Conservation (phyloP, 257 asterid genomes). For the Ballota nigra region DNA sequence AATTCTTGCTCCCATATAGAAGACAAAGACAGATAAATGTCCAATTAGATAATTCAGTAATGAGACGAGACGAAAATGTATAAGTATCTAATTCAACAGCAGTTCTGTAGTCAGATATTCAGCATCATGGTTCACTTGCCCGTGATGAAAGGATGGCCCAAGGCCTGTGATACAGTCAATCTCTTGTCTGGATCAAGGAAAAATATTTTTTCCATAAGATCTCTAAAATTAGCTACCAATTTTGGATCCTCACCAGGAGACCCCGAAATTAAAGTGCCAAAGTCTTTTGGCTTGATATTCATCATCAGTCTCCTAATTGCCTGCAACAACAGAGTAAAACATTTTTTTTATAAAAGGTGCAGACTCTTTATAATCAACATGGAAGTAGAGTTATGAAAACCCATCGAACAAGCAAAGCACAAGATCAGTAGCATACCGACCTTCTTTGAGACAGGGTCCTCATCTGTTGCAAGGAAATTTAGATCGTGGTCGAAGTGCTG, state of each 20-base stretch:
- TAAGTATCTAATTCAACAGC: slow-evolving; percentile 69
- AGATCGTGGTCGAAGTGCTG: slow-evolving; percentile 90
- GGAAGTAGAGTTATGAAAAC: background rate
- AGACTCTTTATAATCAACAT: background rate
- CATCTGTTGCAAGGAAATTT: slow-evolving; percentile 90
- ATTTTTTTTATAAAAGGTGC: background rate
- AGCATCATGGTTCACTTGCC: slow-evolving; percentile 96
- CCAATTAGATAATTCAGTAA: slow-evolving; percentile 73
- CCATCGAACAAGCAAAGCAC: background rate
- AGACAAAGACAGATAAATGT: slow-evolving; percentile 71
- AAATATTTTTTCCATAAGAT: slow-evolving; percentile 85
- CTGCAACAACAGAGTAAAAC: slow-evolving; percentile 44
- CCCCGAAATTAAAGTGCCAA: slow-evolving; percentile 68
- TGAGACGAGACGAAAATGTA: slow-evolving; percentile 55
- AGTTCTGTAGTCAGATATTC: slow-evolving; percentile 72
- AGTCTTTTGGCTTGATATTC: slow-evolving; percentile 90
- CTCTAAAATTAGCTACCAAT: slow-evolving; percentile 87
- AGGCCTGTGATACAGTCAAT: slow-evolving; percentile 86
- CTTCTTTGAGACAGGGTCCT: slow-evolving; percentile 96
- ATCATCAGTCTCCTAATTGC: slow-evolving; percentile 70
- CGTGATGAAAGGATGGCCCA: slow-evolving; percentile 99
- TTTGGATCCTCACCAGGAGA: slow-evolving; percentile 95
- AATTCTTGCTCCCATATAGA: slow-evolving; percentile 59
- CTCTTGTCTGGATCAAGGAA: slow-evolving; percentile 98
- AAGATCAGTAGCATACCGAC: slow-evolving; percentile 32